Evolutionary conservation across 179 eudicot genomes (phyloP).

Genomic region (Actinidia arguta): DNA sequence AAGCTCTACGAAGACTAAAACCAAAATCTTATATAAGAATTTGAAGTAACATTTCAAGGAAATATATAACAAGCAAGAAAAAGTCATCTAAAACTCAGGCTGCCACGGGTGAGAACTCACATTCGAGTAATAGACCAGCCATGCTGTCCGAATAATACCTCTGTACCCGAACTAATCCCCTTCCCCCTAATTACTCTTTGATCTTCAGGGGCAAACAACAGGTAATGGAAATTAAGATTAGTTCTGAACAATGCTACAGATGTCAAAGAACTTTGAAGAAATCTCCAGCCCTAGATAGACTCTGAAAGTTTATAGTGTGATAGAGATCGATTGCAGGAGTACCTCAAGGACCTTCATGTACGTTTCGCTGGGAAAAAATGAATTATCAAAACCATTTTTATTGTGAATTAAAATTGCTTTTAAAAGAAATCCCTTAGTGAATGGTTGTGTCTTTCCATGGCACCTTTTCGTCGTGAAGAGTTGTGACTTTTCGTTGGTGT

Average conservation of each 20-base stretch:
- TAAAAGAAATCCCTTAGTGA: too few relatives aligned
- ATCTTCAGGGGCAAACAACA: not conserved
- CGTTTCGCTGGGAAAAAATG: too few relatives aligned
- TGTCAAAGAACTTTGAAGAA: not conserved
- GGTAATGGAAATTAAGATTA: constrained; percentile 4
- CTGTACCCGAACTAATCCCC: not conserved
- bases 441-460: too few relatives aligned
- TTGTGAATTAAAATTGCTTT: too few relatives aligned
- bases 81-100: not conserved
- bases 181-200: not conserved
- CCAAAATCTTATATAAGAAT: not conserved
- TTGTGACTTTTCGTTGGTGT: too few relatives aligned
- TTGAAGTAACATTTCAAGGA: not conserved
- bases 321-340: not conserved
- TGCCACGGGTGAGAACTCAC: not conserved
- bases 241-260: not conserved
- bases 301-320: too few relatives aligned
- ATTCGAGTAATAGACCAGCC: not conserved
- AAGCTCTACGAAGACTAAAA: not conserved
- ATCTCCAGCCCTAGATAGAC: not conserved
- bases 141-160: constrained; percentile 6
- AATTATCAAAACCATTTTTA: too few relatives aligned
- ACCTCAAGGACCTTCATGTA: not conserved
- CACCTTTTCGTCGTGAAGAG: too few relatives aligned
- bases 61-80: not conserved